A percentile compares a stretch with the other conserved stretches of the same genome.
These are phyloP conservation scores for Brassica incana DNA, from an alignment of 345 rosid genomes.

Conservation along the genomic window DNA sequence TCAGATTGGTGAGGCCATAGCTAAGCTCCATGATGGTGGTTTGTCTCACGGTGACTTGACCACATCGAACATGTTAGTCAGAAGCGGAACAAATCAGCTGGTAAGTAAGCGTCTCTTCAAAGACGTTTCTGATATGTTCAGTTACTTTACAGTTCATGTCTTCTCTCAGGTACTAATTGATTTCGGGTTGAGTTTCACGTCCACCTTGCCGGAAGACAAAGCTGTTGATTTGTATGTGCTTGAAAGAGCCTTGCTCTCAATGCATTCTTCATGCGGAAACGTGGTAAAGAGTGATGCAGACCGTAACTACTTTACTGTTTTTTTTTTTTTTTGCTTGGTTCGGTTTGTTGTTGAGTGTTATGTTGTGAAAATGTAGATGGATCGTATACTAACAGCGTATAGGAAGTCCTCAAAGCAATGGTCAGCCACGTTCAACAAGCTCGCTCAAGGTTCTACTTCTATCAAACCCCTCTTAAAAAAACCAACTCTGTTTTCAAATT, in stretches of 20 bases:
- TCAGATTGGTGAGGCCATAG: constrained; percentile 88
- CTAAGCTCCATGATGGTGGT: constrained; percentile 93
- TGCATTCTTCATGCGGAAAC: constrained; percentile 97
- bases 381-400: constrained; percentile 67
- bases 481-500: neutral
- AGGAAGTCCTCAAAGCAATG: constrained; percentile 95
- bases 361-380: constrained; percentile 58
- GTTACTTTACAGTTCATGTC: constrained; percentile 22
- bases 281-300: constrained; percentile 57
- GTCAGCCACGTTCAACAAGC: constrained; percentile 92
- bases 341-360: neutral
- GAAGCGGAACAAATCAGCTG: constrained; percentile 62
- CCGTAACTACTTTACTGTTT: neutral
- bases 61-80: constrained; percentile 86
- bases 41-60: constrained; percentile 96
- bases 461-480: neutral
- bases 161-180: constrained; percentile 73
- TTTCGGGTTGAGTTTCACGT: constrained; percentile 93
- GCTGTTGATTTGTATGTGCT: constrained; percentile 96
- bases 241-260: constrained; percentile 85
- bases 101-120: constrained; percentile 36
- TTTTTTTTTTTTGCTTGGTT: neutral
- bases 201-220: constrained; percentile 91
- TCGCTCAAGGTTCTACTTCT: constrained; percentile 71
- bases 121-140: neutral